phyloP scores from a whole-genome alignment of 2,329 filamentous ascomycete genomes.

The Bipolaris cookei region DNA sequence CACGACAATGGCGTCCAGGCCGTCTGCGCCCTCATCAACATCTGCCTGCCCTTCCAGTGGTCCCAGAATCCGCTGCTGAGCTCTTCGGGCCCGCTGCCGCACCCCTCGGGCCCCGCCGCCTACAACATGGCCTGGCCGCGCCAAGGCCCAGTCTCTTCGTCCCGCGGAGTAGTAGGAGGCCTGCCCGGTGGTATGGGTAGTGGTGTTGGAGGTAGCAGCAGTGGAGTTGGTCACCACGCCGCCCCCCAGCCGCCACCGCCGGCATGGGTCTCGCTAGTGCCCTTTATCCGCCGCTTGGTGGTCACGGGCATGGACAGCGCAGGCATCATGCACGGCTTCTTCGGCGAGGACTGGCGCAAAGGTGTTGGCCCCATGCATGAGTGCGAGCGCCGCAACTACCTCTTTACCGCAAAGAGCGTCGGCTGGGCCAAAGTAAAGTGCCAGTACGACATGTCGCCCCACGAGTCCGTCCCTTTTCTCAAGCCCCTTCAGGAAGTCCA shows the following conservation, averaged over 20 bases:
- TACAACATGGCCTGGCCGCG: conserved; percentile 53
- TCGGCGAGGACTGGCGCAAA: conserved; percentile 87
- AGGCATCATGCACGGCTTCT: conserved; percentile 90
- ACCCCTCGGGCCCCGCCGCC: conserved; percentile 39
- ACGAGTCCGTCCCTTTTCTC: conserved; percentile 87
- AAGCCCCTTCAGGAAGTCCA: conserved; percentile 78
- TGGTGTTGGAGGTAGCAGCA: no score
- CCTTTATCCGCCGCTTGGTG: conserved; percentile 88
- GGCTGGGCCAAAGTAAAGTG: conserved; percentile 89
- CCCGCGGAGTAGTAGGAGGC: no score
- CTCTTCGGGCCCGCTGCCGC: conserved; percentile 43
- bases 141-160: conserved; percentile 48
- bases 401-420: conserved; percentile 92
- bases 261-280: conserved; percentile 72
- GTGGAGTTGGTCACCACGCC: no score
- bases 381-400: conserved; percentile 88
- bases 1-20: conserved; percentile 83
- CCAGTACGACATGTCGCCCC: conserved; percentile 83
- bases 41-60: conserved; percentile 85
- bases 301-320: conserved; percentile 90
- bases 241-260: conserved; percentile 32
- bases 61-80: conserved; percentile 56
- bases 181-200: no score
- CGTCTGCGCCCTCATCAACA: conserved; percentile 89
- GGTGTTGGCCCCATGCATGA: conserved; percentile 86